Evolutionary conservation across 176 grass and related monocot genomes (phyloP), one percentile per base, ranked within the genome.

Genomic region (Raddia distichophylla): DNA sequence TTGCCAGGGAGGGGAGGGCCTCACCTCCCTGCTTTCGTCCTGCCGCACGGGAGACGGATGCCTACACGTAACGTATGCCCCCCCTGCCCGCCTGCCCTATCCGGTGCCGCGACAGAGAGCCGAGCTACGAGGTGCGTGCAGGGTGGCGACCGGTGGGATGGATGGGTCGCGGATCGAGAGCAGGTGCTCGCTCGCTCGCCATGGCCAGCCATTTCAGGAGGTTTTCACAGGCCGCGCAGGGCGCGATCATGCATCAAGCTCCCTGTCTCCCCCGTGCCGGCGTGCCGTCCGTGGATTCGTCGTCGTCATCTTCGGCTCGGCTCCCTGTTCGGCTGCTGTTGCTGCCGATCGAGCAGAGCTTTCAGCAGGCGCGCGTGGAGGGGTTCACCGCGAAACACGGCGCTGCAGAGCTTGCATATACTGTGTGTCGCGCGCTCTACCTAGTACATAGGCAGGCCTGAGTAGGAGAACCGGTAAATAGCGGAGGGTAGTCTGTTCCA

Each of bases 1-100:
- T 19, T 27, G 42, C 61, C 49, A 17, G 35, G 48, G 60, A 33
- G 14, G 42, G 44, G 71, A 5, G 3, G 17, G 71, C 19, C 22
- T 27, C 27, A 0, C 27, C 27, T 27, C 27, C 17, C 75, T 78
- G 86, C 80, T 64, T 77, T 69, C 77, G 18, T 64, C 65, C 77
- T 82, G 78, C 73, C 19, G 60, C 88, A 83, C 74, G 88, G 66
- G 79, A 67, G 79, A 61, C 27, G 18, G 7, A 77, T 77, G 87
- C 71, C 82, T 48, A 76, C 87, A 85, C 87, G 87, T 18, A 89
- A 72, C 82, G 48, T 52, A 84, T 81, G 79, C 64, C 69, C 27
- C 27, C 22, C 33, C 42, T 56, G 27, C 27, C 27, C 1, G 27
- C 27, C 37, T 40, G 37, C 4, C 37, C 37, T 40, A 40, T 40